A percentile compares a stretch with the other conserved stretches of the same genome.
phyloP scores from a whole-genome alignment of 805 yeast species.

The Pichia nanzhaoensis region DNA sequence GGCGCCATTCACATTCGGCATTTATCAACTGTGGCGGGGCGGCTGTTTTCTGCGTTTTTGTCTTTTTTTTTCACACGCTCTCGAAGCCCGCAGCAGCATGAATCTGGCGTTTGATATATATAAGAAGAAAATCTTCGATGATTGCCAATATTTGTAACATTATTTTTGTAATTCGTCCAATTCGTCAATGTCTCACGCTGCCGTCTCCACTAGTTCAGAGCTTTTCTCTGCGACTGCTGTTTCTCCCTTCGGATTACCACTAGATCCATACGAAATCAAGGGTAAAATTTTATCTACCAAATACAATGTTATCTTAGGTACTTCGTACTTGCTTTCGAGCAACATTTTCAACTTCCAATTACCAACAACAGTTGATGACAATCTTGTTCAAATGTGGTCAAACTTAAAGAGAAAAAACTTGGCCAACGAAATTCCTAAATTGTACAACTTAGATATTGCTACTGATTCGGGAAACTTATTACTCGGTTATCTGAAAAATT shows the following conservation, averaged over 20 bases:
- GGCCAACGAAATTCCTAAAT: constrained; percentile 51
- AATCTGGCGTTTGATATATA: too few species aligned
- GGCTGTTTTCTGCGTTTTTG: too few species aligned
- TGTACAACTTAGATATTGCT: constrained; percentile 62
- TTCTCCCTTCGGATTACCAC: constrained; percentile 57
- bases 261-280: constrained; percentile 46
- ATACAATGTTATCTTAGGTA: constrained; percentile 45
- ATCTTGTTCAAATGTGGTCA: constrained; percentile 62
- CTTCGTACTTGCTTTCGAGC: constrained; percentile 44
- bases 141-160: too few species aligned
- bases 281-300: constrained; percentile 50
- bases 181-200: constrained; percentile 16
- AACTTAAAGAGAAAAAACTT: constrained; percentile 44
- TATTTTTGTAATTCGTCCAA: too few species aligned
- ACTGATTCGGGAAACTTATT: constrained; percentile 79
- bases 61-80: too few species aligned
- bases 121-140: too few species aligned
- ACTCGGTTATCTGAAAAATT: constrained; percentile 53
- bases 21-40: too few species aligned
- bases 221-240: constrained; percentile 34
- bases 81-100: too few species aligned
- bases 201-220: constrained; percentile 10
- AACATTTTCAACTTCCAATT: constrained; percentile 54
- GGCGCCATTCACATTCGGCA: too few species aligned
- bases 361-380: constrained; percentile 29